Base-by-base conservation (phyloP, 2,329 filamentous ascomycete genomes). In the Aspergillus unguis region DNA sequence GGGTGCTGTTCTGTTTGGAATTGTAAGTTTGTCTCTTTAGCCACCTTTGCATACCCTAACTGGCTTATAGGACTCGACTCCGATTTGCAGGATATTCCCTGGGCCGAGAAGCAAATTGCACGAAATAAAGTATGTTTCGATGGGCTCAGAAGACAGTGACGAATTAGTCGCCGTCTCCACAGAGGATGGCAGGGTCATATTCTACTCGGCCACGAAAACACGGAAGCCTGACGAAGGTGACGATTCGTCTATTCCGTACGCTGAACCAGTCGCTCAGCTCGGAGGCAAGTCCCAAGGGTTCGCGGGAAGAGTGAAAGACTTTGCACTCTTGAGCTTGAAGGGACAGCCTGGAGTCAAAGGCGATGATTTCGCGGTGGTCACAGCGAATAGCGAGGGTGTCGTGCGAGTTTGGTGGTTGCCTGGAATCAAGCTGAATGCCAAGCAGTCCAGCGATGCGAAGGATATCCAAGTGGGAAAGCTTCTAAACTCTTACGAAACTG, bases 121-220 rank as follows among this genome's bases (percentile, higher is more conserved):
- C 67, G 84, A 92, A 64, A 79, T 96, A 58, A 77, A 77, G 52
- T 96, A 96, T 69, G 65, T 96, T 32, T 69, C 68, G 9, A 45
- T 70, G 25, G 59, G 59, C 26, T 67, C 78, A 81, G 7, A 75
- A 79, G 72, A 74, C 5, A 73, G 74, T 44, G 72, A 73, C 25
- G 81, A 84, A 33, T 69, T 92, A 5, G 72, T 97, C 38, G 85
- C 87, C 0, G 78, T 94, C 1, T 90, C 90, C 1, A 96, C 94
- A 0, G 94, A 97, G 69, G 92, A 97, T 67, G 94, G 94, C 1
- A 81, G 88, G 48, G 80, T 97, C 33, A 66, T 95, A 47, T 90
- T 97, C 69, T 95, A 90, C 69, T 86, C 87, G 35, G 91, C 90
- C 2, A 79, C 76, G 44, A 69, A 69, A 37, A 52, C 65, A 29